Percentiles rank a stretch among this genome's conserved stretches.
Conservation (phyloP, 306 rosid genomes). For the Mimosa pudica region DNA sequence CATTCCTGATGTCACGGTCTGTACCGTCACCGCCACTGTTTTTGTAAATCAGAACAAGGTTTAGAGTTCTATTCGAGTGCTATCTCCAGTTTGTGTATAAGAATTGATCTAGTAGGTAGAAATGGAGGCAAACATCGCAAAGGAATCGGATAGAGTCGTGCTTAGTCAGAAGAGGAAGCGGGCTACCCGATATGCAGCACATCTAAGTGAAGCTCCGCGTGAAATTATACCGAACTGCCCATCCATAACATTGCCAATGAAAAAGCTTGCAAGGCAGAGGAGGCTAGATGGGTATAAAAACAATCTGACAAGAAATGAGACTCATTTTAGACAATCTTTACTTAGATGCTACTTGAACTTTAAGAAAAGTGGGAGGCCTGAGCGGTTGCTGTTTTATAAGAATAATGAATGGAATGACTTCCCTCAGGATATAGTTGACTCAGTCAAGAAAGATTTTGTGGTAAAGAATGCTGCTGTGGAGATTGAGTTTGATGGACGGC, state of each 20-base stretch:
- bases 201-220: conserved; percentile 49
- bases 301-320: conserved; percentile 36
- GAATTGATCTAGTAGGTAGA: conserved; percentile 51
- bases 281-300: conserved; percentile 47
- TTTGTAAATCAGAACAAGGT: conserved; percentile 32
- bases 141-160: conserved; percentile 71
- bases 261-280: conserved; percentile 52
- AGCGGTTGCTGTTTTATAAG: conserved; percentile 59
- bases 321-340: conserved; percentile 39
- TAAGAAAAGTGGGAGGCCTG: conserved; percentile 56
- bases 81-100: conserved; percentile 45
- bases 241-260: conserved; percentile 24
- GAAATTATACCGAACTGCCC: conserved; percentile 40
- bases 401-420: conserved; percentile 65
- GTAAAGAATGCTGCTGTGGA: conserved; percentile 58
- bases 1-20: conserved; percentile 38
- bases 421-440: conserved; percentile 49
- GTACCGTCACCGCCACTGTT: conserved; percentile 12
- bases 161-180: conserved; percentile 62
- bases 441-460: conserved; percentile 51
- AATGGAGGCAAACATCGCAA: conserved; percentile 69
- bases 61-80: conserved; percentile 39
- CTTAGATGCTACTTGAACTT: conserved; percentile 54
- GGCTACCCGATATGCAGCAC: conserved; percentile 48
- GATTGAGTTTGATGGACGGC: conserved; percentile 48